Base-by-base conservation (phyloP, 352 stramenopile species). In the Phytophthora fragariaefolia region DNA sequence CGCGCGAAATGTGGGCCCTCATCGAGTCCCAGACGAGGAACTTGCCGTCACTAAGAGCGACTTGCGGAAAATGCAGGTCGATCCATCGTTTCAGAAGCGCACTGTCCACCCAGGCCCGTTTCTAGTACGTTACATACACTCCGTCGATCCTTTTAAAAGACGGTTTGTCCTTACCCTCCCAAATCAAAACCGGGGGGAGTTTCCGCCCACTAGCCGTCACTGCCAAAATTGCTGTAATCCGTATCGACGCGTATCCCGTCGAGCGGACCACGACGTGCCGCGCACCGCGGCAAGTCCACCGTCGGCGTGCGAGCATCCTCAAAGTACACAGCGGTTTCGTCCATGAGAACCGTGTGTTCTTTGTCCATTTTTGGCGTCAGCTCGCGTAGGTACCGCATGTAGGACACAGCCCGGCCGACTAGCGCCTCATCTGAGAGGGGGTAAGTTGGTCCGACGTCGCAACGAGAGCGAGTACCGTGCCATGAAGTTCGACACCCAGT, bases 11-110 rank as follows among this genome's bases (percentile, higher is more conserved):
- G 49, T 64, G 45, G 22, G 57, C 57, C 4, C 28, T 34, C 28
- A 34, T 34, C 2, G 28, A 34, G 28, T 34, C 28, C 28, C 28
- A 34, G 28, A 34, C 46, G n/a, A 61, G 18, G 27, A 46, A 24
- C 56, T 63, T 63, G 27, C 45, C 30, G 28, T 47, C 13, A 38
- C 45, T 18, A 50, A 1, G 4, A 49, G 22, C 18, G 8, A 55
- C 56, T 6, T 22, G 18, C 32, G 46, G 34, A 56, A 63, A 59
- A 17, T 38, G 30, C 18, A 55, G 43, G 34, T 63, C 56, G 18
- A 56, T 49, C 20, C 56, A 63, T 5, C 46, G 45, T 17, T 47
- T 42, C 45, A 56, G 56, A n/a, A 54, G n/a, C 6, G 4, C 30
- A 4, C 6, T 26, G 22, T 54, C 17, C 13, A 63, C 55, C 55